These are phyloP conservation scores for Fraxinus nigra DNA, from an alignment of 305 asterid species.

Conservation along the genomic window DNA sequence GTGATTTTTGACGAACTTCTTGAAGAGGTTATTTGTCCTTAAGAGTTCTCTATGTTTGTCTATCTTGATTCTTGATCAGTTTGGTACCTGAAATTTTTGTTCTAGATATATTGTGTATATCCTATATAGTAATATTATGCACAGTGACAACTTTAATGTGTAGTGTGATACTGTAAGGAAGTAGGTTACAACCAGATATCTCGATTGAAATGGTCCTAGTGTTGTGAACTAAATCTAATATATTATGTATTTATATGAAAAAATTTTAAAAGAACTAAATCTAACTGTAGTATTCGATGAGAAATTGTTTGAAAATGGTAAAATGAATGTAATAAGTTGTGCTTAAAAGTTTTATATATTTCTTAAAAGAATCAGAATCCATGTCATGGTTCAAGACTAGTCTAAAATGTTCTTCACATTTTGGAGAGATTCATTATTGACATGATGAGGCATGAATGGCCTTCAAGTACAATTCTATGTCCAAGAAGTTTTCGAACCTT, in stretches of 20 bases:
- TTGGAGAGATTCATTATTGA: background rate
- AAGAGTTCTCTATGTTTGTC: conserved; percentile 5
- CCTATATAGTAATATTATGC: background rate
- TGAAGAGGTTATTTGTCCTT: conserved; percentile 45
- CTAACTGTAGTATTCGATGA: too few relatives aligned
- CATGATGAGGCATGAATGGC: background rate
- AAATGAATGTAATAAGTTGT: too few relatives aligned
- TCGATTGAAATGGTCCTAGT: background rate
- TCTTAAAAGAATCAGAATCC: background rate
- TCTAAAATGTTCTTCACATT: background rate
- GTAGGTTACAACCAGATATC: background rate
- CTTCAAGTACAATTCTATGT: background rate
- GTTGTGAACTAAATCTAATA: background rate
- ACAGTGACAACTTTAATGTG: background rate
- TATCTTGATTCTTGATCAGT: background rate
- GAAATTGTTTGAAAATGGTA: background rate
- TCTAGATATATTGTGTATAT: too few relatives aligned
- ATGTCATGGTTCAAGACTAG: background rate
- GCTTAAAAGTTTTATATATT: background rate
- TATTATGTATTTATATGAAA: background rate
- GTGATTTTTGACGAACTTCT: conserved; percentile 52
- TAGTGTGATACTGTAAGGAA: background rate
- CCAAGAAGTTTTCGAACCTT: background rate
- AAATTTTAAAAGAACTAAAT: too few relatives aligned
- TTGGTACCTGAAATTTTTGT: background rate